Percentiles rank a stretch among this genome's conserved stretches.
These are phyloP conservation scores for Penicillium turbatum DNA, from an alignment of 495 filamentous ascomycete species.

Conservation along the genomic window DNA sequence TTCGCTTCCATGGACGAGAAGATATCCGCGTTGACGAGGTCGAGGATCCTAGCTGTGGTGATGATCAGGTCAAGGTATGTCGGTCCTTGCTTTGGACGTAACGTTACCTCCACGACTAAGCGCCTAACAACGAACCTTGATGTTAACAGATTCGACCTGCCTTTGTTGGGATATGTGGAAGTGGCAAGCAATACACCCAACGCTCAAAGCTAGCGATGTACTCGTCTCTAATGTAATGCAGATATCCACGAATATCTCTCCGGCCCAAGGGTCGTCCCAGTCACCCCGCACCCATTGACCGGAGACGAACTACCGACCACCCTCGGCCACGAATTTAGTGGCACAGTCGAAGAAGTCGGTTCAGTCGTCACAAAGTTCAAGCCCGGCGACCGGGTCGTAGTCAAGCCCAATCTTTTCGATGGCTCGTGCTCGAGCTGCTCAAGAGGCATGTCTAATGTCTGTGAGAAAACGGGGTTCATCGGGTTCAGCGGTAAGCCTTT, in stretches of 20 bases:
- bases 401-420: slow-evolving; percentile 59
- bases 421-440: slow-evolving; percentile 51
- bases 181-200: slow-evolving; percentile 17
- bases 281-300: slow-evolving; percentile 54
- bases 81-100: neutral
- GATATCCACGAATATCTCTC: slow-evolving; percentile 60
- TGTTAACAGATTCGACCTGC: slow-evolving; percentile 28
- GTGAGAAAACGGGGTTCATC: slow-evolving; percentile 56
- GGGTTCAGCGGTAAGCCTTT: slow-evolving; percentile 47
- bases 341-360: slow-evolving; percentile 55
- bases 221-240: slow-evolving; percentile 15
- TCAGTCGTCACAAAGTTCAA: slow-evolving; percentile 46
- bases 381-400: slow-evolving; percentile 51
- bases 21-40: slow-evolving; percentile 42
- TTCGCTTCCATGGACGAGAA: slow-evolving; percentile 38
- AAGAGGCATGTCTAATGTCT: slow-evolving; percentile 51
- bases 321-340: slow-evolving; percentile 61
- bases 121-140: neutral
- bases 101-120: neutral
- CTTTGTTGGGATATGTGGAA: slow-evolving; percentile 36
- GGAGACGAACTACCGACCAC: slow-evolving; percentile 52
- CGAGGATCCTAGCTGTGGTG: slow-evolving; percentile 35
- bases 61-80: slow-evolving; percentile 40
- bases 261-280: slow-evolving; percentile 54
- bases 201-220: neutral